These are phyloP conservation scores for Bisporella sp. DNA, from an alignment of 2,329 filamentous ascomycete species.

Conservation along the genomic window DNA sequence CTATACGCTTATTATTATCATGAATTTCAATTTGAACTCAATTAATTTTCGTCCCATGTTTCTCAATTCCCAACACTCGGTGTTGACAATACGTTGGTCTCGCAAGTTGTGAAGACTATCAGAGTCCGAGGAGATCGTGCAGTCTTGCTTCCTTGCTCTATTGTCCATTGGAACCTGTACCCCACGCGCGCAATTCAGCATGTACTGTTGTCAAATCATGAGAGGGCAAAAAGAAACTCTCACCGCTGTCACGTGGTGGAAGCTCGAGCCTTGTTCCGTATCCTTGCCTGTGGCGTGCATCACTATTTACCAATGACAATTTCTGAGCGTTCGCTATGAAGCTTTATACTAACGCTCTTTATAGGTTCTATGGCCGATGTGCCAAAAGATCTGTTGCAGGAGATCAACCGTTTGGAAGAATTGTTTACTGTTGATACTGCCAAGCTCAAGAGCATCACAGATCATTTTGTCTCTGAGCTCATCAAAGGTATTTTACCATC, in stretches of 20 bases:
- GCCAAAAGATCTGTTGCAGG: conserved; percentile 71
- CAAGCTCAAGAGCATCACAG: conserved; percentile 84
- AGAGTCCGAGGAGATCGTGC: too few relatives aligned
- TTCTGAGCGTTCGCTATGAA: neutral
- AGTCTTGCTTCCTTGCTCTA: too few relatives aligned
- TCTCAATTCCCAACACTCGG: too few relatives aligned
- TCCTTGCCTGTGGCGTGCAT: neutral
- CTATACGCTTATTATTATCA: too few relatives aligned
- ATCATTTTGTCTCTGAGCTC: conserved; percentile 84
- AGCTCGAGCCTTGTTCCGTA: conserved; percentile 1
- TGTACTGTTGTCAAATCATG: conserved; percentile 6
- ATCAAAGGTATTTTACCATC: conserved; percentile 59
- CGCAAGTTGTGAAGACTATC: too few relatives aligned
- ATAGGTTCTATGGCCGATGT: conserved; percentile 86
- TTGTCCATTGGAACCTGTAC: neutral
- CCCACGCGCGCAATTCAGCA: neutral
- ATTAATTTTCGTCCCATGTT: too few relatives aligned
- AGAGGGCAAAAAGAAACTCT: conserved; percentile 17
- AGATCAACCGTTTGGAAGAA: conserved; percentile 80
- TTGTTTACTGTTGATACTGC: conserved; percentile 69
- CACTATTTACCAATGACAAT: too few relatives aligned
- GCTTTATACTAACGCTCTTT: conserved; percentile 11
- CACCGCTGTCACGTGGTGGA: conserved; percentile 17
- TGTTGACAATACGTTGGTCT: too few relatives aligned
- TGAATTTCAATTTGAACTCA: too few relatives aligned